A percentile compares a stretch with the other conserved stretches of the same genome.
These are phyloP conservation scores for Hypholoma sublateritium DNA, from an alignment of 768 basidiomycete species.

Conservation along the genomic window DNA sequence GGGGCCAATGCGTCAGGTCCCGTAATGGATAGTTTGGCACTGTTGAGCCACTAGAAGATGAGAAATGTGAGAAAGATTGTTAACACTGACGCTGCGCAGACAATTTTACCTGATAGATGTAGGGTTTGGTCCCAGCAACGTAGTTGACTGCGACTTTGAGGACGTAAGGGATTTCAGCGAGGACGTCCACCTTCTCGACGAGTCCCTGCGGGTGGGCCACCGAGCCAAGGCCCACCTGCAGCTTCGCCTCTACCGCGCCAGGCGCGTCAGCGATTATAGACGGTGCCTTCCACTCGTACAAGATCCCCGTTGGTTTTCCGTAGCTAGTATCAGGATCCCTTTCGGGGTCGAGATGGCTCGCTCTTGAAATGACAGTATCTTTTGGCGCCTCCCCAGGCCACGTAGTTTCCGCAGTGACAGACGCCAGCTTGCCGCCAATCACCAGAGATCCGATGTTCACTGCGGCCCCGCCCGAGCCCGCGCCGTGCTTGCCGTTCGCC, in stretches of 20 bases:
- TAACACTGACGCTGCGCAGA: background rate
- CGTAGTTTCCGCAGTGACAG: slow-evolving; percentile 78
- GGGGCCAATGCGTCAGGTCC: slow-evolving; percentile 40
- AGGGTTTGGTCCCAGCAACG: slow-evolving; percentile 91
- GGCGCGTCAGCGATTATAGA: slow-evolving; percentile 53
- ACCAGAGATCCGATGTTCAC: slow-evolving; percentile 88
- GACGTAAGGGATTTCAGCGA: slow-evolving; percentile 92
- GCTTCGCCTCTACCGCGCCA: slow-evolving; percentile 54
- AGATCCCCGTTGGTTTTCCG: slow-evolving; percentile 62
- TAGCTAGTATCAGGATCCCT: slow-evolving; percentile 85
- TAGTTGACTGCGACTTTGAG: slow-evolving; percentile 92
- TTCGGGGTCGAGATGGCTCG: slow-evolving; percentile 57
- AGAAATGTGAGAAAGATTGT: slow-evolving; percentile 19
- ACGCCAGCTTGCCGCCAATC: slow-evolving; percentile 71
- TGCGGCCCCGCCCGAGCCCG: slow-evolving; percentile 79
- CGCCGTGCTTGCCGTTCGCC: slow-evolving; percentile 73
- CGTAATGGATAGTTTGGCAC: slow-evolving; percentile 39
- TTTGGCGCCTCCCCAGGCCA: slow-evolving; percentile 62
- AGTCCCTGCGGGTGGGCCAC: slow-evolving; percentile 66
- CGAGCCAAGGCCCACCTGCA: slow-evolving; percentile 59
- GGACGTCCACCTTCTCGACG: slow-evolving; percentile 91
- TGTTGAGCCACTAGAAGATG: slow-evolving; percentile 45
- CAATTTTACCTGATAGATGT: slow-evolving; percentile 78
- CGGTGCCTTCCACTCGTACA: slow-evolving; percentile 78
- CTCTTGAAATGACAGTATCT: slow-evolving; percentile 59